Base-by-base conservation (phyloP, 345 rosid genomes). In the Murraya paniculata region DNA sequence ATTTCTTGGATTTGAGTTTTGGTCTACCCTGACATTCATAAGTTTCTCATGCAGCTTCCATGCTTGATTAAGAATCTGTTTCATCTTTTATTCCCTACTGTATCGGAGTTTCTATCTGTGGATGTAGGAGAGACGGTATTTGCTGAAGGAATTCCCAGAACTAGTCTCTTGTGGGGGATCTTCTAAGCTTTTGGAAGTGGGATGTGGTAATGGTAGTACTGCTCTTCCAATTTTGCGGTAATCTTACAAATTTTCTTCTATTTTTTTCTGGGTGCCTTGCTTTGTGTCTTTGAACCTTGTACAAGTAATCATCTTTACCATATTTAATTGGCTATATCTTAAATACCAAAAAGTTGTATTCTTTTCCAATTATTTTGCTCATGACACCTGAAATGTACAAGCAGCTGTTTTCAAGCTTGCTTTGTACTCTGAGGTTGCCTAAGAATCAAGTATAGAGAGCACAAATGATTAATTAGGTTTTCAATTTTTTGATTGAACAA, bases 201-300 rank as follows among this genome's bases (percentile, higher is more conserved):
- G 98, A 25, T 92, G 98, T 75, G 98, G 99, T 56, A 95, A 86
- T 85, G 98, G 99, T 24, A 95, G 99, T 82, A 85, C 97, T 0
- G 86, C 85, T 25, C 89, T 91, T 82, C 97, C 97, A 11, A 86
- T 95, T 77, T 77, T 95, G 74, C 88, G 96, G 97, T 95, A 88
- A 79, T 57, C 30, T 41, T 60, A 2, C 25, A 4, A 22, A 19
- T 56, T 73, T 31, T 60, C 45, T 50, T 35, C 67, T 68, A 2
- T n/a, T 22, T 18, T 11, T 53, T 68, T 28, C 31, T 39, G 28
- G 65, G 61, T 9, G 21, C 24, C 41, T 64, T 19, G 6, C 24
- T 45, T 31, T 14, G 19, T 71, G 62, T 53, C 64, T 53, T 4
- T n/a, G 35, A 53, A 18, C 61, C 24, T 71, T 22, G 7, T 27